A percentile compares a stretch with the other conserved stretches of the same genome.
phyloP scores from a whole-genome alignment of 2,329 filamentous ascomycete genomes.

The Pseudogymnoascus sp. region DNA sequence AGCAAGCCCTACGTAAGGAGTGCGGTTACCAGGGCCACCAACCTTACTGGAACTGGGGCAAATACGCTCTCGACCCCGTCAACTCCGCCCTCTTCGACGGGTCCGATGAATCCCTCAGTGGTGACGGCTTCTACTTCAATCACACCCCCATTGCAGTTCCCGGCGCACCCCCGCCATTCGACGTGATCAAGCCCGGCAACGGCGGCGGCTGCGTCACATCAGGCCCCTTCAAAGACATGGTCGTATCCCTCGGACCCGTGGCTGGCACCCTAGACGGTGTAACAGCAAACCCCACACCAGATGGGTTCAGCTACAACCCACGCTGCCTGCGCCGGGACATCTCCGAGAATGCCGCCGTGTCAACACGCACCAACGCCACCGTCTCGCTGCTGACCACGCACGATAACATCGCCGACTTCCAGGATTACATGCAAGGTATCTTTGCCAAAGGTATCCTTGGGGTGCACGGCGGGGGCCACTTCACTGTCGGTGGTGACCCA shows the following conservation, averaged over 20 bases:
- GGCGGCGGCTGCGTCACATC: constrained; percentile 47
- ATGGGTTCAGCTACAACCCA: constrained; percentile 33
- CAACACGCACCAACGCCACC: constrained; percentile 31
- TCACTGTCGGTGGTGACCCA: constrained; percentile 38
- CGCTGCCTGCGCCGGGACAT: constrained; percentile 38
- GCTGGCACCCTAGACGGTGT: constrained; percentile 26
- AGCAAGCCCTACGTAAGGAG: constrained; percentile 35
- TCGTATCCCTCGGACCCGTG: constrained; percentile 41
- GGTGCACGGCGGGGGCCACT: constrained; percentile 36
- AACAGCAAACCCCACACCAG: constrained; percentile 28
- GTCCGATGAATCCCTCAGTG: constrained; percentile 41
- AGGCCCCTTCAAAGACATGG: constrained; percentile 38
- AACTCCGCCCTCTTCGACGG: constrained; percentile 49
- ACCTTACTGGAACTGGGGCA: constrained; percentile 40
- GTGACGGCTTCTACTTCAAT: constrained; percentile 35
- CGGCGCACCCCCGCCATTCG: constrained; percentile 11
- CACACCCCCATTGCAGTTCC: constrained; percentile 25
- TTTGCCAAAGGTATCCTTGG: constrained; percentile 29
- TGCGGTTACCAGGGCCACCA: constrained; percentile 38
- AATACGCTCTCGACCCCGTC: constrained; percentile 36
- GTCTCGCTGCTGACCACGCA: constrained; percentile 33
- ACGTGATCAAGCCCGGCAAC: constrained; percentile 37
- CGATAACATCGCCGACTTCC: constrained; percentile 35
- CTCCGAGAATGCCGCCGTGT: constrained; percentile 26
- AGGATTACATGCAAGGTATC: constrained; percentile 39